A percentile compares a stretch with the other conserved stretches of the same genome.
These are phyloP conservation scores for Paramecium caudatum DNA, from an alignment of 73 alveolate genomes.

Conservation along the genomic window DNA sequence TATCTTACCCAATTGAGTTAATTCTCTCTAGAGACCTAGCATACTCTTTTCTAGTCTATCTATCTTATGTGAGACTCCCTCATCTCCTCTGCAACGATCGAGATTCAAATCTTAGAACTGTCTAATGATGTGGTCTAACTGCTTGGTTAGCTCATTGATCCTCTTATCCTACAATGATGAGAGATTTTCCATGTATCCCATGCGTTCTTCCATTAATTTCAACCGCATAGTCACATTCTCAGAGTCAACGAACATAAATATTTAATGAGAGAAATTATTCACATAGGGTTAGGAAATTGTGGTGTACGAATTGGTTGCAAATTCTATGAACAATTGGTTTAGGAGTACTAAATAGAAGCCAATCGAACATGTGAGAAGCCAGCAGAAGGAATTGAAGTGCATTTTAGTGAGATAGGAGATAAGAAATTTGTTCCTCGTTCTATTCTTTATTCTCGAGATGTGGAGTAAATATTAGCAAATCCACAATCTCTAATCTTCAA, in stretches of 20 bases:
- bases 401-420: slow-evolving; percentile 66
- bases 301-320: slow-evolving; percentile 47
- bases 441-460: slow-evolving; percentile 37
- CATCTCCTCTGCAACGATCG: slow-evolving; percentile 42
- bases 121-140: slow-evolving; percentile 32
- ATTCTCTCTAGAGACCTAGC: not conserved
- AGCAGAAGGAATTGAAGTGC: slow-evolving; percentile 54
- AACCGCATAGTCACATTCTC: slow-evolving; percentile 4
- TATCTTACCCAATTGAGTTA: not conserved
- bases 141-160: slow-evolving; percentile 12
- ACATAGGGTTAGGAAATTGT: slow-evolving; percentile 54
- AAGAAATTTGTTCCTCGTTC: slow-evolving; percentile 56
- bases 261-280: slow-evolving; percentile 49
- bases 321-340: not conserved
- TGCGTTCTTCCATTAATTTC: slow-evolving; percentile 37
- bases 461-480: not conserved
- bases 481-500: slow-evolving; percentile 19
- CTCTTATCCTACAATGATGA: slow-evolving; percentile 11
- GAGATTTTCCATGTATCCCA: slow-evolving; percentile 15
- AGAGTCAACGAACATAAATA: not conserved
- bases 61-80: not conserved
- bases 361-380: slow-evolving; percentile 54
- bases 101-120: slow-evolving; percentile 49
- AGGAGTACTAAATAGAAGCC: slow-evolving; percentile 26
- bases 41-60: not conserved